Conservation (phyloP, 345 rosid species). For the Linum tenue region DNA sequence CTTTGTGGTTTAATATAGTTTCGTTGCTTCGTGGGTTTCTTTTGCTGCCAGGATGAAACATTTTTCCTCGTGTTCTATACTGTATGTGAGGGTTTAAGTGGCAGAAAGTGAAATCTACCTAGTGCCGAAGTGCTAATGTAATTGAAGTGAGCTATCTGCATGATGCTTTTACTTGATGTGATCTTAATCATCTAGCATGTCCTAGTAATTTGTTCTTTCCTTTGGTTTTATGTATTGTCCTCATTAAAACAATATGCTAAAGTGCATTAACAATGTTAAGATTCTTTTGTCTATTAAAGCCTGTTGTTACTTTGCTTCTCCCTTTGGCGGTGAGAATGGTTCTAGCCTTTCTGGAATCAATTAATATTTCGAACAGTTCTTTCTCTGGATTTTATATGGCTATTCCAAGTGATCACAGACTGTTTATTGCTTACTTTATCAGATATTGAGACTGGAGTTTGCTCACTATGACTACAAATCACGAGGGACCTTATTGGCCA, state of each 20-base stretch:
- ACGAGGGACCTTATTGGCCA: slow-evolving; percentile 60
- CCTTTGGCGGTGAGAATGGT: too few relatives aligned
- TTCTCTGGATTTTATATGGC: neutral
- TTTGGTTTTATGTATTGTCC: neutral
- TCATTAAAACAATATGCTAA: too few relatives aligned
- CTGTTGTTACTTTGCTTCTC: too few relatives aligned
- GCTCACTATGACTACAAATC: slow-evolving; percentile 77
- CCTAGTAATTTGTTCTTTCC: neutral
- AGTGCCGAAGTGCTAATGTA: neutral
- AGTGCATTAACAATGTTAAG: too few relatives aligned
- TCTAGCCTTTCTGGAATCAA: too few relatives aligned
- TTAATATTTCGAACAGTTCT: too few relatives aligned
- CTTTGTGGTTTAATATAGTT: neutral
- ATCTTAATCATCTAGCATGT: neutral
- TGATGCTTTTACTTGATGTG: too few relatives aligned
- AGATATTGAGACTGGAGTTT: slow-evolving; percentile 83
- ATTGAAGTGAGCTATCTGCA: too few relatives aligned
- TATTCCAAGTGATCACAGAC: neutral
- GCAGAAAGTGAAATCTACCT: neutral
- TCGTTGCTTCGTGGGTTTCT: neutral
- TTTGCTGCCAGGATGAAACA: too few relatives aligned
- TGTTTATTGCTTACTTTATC: neutral
- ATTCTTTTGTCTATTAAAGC: too few relatives aligned
- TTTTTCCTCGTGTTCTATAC: neutral
- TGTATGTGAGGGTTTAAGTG: neutral